A percentile compares a stretch with the other conserved stretches of the same genome.
Conservation (phyloP, 345 rosid genomes). For the Camelina sativa region DNA sequence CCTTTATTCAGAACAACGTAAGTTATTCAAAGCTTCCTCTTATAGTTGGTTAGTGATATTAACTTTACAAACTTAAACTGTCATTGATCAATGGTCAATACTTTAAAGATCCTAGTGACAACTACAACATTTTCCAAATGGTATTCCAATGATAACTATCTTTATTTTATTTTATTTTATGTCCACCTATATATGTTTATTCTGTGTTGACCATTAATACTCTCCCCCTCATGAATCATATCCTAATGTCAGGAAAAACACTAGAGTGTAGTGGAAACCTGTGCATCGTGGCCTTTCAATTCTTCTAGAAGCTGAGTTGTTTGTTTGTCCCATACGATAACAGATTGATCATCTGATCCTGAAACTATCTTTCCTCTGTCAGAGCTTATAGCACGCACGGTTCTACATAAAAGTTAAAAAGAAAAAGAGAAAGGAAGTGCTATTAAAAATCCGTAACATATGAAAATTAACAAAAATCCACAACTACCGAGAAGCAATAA, state of each 20-base stretch:
- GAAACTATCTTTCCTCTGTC: slow-evolving; percentile 97
- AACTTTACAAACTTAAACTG: slow-evolving; percentile 17
- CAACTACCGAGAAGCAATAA: slow-evolving; percentile 5
- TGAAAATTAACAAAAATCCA: slow-evolving; percentile 14
- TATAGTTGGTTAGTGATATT: slow-evolving; percentile 8
- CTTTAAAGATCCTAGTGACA: slow-evolving; percentile 8
- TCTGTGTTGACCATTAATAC: slow-evolving; percentile 9
- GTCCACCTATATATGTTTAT: slow-evolving; percentile 5
- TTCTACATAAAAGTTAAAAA: slow-evolving; percentile 54
- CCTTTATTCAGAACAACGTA: slow-evolving; percentile 11
- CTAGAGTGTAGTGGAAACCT: slow-evolving; percentile 58
- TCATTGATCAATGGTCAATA: slow-evolving; percentile 12
- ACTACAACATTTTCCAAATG: slow-evolving; percentile 26
- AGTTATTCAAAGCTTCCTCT: slow-evolving; percentile 12
- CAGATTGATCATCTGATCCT: slow-evolving; percentile 96
- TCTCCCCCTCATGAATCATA: not conserved
- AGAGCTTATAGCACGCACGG: slow-evolving; percentile 96
- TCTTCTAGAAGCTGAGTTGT: slow-evolving; percentile 90
- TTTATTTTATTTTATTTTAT: not conserved
- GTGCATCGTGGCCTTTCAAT: slow-evolving; percentile 92
- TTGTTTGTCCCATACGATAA: slow-evolving; percentile 98
- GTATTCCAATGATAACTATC: slow-evolving; percentile 13
- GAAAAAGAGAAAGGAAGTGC: not conserved
- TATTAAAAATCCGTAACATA: slow-evolving; percentile 23
- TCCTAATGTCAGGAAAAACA: slow-evolving; percentile 25